Conservation (phyloP, 2,329 filamentous ascomycete species). For the Aspergillus sojae region DNA sequence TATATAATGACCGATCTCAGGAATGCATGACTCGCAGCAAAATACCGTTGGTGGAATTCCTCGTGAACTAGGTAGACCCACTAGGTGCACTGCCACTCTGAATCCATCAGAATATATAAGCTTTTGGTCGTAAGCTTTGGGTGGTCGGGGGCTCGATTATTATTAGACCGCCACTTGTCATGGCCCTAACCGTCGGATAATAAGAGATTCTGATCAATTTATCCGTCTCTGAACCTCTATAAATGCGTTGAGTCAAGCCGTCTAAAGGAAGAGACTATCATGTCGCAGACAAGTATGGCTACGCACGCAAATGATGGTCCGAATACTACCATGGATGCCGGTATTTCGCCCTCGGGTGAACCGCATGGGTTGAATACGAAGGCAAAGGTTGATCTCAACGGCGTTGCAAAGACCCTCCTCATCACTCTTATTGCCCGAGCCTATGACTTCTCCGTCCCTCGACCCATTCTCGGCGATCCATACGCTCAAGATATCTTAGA, state of each 20-base stretch:
- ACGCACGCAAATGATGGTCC: not conserved
- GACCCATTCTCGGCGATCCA: too few species aligned
- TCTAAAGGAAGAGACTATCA: too few species aligned
- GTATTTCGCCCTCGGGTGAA: not conserved
- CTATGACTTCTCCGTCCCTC: not conserved
- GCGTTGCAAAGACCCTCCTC: not conserved
- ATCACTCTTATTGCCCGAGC: not conserved
- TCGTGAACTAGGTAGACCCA: not conserved
- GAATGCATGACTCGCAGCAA: too few species aligned
- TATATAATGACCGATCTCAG: too few species aligned
- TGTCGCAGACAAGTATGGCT: not conserved
- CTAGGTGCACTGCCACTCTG: not conserved
- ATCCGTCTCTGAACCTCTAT: too few species aligned
- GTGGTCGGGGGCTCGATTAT: not conserved
- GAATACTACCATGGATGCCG: not conserved
- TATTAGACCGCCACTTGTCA: too few species aligned
- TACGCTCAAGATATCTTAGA: too few species aligned
- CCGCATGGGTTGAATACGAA: not conserved
- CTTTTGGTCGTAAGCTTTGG: not conserved
- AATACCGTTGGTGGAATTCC: too few species aligned
- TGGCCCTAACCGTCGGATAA: too few species aligned
- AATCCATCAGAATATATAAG: too few species aligned
- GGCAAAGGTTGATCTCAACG: not conserved
- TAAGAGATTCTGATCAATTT: too few species aligned
- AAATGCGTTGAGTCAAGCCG: not conserved